Conservation (phyloP, 192 early-diverging fungal genomes). For the Nowakowskiella sp. region DNA sequence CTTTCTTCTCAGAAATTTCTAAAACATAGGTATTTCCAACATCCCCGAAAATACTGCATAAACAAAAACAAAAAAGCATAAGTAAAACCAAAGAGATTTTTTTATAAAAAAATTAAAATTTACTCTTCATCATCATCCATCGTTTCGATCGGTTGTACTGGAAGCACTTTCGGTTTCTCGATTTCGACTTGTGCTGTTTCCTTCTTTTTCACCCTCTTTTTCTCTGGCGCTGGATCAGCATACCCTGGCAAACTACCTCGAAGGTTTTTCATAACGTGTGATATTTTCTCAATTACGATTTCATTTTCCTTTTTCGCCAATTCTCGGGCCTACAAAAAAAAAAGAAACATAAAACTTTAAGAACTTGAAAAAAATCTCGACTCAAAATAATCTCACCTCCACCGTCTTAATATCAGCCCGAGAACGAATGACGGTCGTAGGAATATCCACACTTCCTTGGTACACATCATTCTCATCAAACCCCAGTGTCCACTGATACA, state of each 20-base stretch:
- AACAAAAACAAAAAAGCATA: no score
- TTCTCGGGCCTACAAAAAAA: slow-evolving; percentile 9
- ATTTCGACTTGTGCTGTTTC: slow-evolving; percentile 18
- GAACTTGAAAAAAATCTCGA: neutral
- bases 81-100: no score
- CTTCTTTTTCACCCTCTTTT: slow-evolving; percentile 39
- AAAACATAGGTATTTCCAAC: no score
- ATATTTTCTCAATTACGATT: slow-evolving; percentile 67
- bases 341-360: slow-evolving; percentile 1
- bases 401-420: slow-evolving; percentile 54
- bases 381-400: slow-evolving; percentile 14
- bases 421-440: slow-evolving; percentile 68
- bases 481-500: slow-evolving; percentile 58
- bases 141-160: no score
- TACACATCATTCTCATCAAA: slow-evolving; percentile 32
- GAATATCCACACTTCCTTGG: slow-evolving; percentile 43
- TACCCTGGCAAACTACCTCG: slow-evolving; percentile 28
- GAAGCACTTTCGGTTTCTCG: slow-evolving; percentile 19
- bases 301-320: slow-evolving; percentile 33
- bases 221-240: slow-evolving; percentile 14
- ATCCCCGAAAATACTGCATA: no score
- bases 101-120: no score
- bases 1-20: no score
- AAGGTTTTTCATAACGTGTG: slow-evolving; percentile 47
- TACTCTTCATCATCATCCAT: no score